Percentiles rank a stretch among this genome's conserved stretches.
phyloP scores from a whole-genome alignment of 208 protist species.

The Leptomonas pyrrhocoris region DNA sequence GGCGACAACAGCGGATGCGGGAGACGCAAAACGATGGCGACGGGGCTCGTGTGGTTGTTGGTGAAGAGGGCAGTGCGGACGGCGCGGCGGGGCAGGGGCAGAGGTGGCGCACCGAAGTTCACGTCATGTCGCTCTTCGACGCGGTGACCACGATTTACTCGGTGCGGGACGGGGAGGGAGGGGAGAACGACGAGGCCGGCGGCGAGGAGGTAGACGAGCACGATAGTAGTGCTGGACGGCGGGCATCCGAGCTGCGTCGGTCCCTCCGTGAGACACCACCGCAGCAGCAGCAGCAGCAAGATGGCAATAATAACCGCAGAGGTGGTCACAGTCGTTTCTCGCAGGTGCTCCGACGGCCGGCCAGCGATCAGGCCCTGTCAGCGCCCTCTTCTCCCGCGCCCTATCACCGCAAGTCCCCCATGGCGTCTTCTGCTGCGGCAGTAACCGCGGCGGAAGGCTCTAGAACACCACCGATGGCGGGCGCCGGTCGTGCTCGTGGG shows the following conservation, averaged over 20 bases:
- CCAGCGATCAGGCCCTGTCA: slow-evolving; percentile 6
- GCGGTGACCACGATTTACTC: slow-evolving; percentile 20
- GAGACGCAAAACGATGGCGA: too few relatives aligned
- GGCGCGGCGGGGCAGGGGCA: neutral
- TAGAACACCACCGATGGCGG: neutral
- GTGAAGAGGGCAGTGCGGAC: neutral
- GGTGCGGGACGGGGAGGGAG: slow-evolving; percentile 4
- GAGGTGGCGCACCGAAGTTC: slow-evolving; percentile 12
- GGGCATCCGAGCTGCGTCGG: neutral
- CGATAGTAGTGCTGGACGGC: too few relatives aligned
- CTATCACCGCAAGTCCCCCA: neutral
- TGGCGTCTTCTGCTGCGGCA: neutral
- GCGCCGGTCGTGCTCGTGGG: too few relatives aligned
- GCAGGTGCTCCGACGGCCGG: neutral
- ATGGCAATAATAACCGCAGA: neutral
- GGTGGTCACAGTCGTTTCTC: neutral
- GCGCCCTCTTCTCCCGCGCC: neutral
- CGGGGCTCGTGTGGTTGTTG: neutral
- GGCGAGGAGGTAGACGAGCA: neutral
- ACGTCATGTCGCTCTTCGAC: slow-evolving; percentile 10
- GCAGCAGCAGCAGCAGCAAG: neutral
- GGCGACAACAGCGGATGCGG: too few relatives aligned
- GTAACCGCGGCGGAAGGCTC: neutral
- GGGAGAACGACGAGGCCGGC: neutral
- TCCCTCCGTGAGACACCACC: neutral